These are phyloP conservation scores for Nymphaea thermarum DNA, from an alignment of 164 flowering plant species.

Conservation along the genomic window DNA sequence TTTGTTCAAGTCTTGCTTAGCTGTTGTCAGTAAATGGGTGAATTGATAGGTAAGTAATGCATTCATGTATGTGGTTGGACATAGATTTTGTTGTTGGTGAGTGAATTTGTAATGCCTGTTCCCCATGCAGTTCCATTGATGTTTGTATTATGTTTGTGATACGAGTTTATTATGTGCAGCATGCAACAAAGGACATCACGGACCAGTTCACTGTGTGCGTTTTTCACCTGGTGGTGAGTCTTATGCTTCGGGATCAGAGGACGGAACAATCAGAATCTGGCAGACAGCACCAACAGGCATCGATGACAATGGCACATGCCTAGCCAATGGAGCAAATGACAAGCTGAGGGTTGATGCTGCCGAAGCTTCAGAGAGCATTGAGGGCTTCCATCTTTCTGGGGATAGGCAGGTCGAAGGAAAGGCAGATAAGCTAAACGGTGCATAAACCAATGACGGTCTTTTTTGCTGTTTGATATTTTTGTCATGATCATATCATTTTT, in stretches of 20 bases:
- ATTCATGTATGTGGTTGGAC: background rate
- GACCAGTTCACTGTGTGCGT: slow-evolving; percentile 92
- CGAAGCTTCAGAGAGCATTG: slow-evolving; percentile 50
- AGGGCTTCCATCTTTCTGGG: slow-evolving; percentile 46
- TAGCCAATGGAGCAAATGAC: slow-evolving; percentile 31
- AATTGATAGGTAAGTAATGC: too few species aligned
- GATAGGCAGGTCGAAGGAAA: slow-evolving; percentile 32
- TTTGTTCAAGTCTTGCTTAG: background rate
- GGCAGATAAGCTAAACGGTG: slow-evolving; percentile 19
- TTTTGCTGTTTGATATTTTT: slow-evolving; percentile 1
- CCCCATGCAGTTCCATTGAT: too few species aligned
- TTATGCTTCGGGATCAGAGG: slow-evolving; percentile 96
- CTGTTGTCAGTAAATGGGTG: too few species aligned
- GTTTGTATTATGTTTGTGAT: background rate
- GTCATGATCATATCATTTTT: background rate
- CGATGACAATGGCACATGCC: slow-evolving; percentile 31
- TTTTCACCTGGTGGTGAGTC: slow-evolving; percentile 96
- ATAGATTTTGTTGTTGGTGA: background rate
- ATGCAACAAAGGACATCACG: slow-evolving; percentile 98
- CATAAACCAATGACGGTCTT: slow-evolving; percentile 2
- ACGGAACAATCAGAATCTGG: slow-evolving; percentile 98
- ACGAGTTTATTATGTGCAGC: slow-evolving; percentile 26
- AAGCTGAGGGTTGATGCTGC: slow-evolving; percentile 43
- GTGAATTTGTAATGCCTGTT: too few species aligned
- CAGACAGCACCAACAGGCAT: slow-evolving; percentile 48